Evolutionary conservation across 768 basidiomycete genomes (phyloP).

Genomic region (Scleroderma bovista): DNA sequence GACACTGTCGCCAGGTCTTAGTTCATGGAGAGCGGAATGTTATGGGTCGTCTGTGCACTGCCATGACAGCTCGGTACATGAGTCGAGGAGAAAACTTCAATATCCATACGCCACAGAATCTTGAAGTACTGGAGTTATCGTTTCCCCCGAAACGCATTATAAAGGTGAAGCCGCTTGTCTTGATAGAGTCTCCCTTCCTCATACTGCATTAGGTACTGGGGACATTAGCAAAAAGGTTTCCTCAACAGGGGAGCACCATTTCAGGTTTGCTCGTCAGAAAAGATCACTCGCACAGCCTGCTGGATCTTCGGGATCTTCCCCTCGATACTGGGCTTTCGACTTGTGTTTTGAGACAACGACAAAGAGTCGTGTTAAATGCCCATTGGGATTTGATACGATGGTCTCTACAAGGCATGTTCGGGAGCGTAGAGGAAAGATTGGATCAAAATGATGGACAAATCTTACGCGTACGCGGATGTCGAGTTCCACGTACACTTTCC

Average conservation of each 20-base stretch:
- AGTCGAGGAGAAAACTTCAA: constrained; percentile 88
- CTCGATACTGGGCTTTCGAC: constrained; percentile 88
- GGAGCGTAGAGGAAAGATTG: constrained; percentile 62
- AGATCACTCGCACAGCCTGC: constrained; percentile 89
- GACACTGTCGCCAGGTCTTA: constrained; percentile 50
- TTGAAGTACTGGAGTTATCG: constrained; percentile 79
- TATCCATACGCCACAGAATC: constrained; percentile 88
- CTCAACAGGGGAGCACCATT: constrained; percentile 62
- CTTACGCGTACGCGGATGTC: constrained; percentile 51
- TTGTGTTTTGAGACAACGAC: constrained; percentile 77
- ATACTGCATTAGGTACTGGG: constrained; percentile 68
- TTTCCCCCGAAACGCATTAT: constrained; percentile 87
- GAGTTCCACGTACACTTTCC: constrained; percentile 3
- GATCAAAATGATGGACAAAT: constrained; percentile 58
- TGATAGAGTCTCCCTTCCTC: not conserved
- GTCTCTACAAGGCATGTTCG: constrained; percentile 96
- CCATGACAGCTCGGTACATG: constrained; percentile 79
- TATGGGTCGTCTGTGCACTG: constrained; percentile 82
- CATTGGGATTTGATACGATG: constrained; percentile 90
- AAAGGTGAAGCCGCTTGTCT: constrained; percentile 53
- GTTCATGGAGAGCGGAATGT: constrained; percentile 92
- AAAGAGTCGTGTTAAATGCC: constrained; percentile 75
- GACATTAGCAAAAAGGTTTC: constrained; percentile 68
- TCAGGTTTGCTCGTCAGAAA: constrained; percentile 87
- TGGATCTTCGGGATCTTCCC: constrained; percentile 82